These are phyloP conservation scores for Pythium brassicae DNA, from an alignment of 352 stramenopile species.

Conservation along the genomic window DNA sequence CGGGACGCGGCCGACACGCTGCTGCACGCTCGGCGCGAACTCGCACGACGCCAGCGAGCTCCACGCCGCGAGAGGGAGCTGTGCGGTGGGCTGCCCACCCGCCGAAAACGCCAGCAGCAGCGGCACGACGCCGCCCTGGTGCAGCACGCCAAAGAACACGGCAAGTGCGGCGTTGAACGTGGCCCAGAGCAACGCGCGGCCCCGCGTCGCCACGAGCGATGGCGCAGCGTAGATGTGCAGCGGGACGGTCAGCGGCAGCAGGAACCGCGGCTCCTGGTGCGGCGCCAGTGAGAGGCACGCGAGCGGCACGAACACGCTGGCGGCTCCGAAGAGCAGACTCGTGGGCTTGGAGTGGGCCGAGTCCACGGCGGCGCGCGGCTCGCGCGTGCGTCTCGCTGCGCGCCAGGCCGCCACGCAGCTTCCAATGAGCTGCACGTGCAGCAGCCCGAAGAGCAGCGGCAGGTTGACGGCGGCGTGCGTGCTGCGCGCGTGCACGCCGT, in stretches of 20 bases:
- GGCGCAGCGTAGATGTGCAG: conserved; percentile 58
- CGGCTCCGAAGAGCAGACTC: conserved; percentile 19
- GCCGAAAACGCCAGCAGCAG: conserved; percentile 45
- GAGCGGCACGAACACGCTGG: conserved; percentile 67
- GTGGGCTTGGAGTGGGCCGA: too few species aligned
- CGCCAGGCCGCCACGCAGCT: not conserved
- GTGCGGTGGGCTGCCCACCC: not conserved
- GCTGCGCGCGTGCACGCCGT: conserved; percentile 87
- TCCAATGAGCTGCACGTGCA: conserved; percentile 60
- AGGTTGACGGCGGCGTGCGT: conserved; percentile 91
- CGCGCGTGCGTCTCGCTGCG: not conserved
- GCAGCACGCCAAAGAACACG: conserved; percentile 64
- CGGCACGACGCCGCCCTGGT: conserved; percentile 67
- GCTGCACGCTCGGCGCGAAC: conserved; percentile 17
- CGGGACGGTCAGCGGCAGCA: conserved; percentile 84
- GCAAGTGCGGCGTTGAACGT: conserved; percentile 48
- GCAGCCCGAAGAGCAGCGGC: conserved; percentile 90
- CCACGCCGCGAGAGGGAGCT: not conserved
- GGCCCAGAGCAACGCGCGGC: conserved; percentile 29
- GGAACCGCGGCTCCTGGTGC: conserved; percentile 92
- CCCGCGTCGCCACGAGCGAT: not conserved
- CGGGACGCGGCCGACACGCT: conserved; percentile 15
- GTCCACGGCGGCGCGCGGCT: not conserved
- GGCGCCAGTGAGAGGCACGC: conserved; percentile 86
- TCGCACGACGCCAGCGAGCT: conserved; percentile 18